A percentile compares a stretch with the other conserved stretches of the same genome.
Conservation (phyloP, 2,329 filamentous ascomycete genomes). For the Chaetomiaceae sp. region DNA sequence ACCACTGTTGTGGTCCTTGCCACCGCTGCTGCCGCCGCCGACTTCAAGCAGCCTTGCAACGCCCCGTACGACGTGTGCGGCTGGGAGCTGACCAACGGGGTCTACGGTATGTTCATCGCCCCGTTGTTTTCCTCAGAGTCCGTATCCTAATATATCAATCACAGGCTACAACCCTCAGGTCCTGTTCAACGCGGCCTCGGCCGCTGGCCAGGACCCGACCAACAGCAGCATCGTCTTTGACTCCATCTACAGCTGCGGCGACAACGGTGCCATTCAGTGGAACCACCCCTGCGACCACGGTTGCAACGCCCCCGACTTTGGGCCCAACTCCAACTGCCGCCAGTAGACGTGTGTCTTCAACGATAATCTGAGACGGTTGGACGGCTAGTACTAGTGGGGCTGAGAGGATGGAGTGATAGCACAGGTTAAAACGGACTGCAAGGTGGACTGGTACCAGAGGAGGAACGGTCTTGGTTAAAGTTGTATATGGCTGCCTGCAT, state of each 20-base stretch:
- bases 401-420: too few relatives aligned
- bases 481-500: too few relatives aligned
- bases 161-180: neutral
- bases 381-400: too few relatives aligned
- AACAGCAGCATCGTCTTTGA: constrained; percentile 8
- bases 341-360: too few relatives aligned
- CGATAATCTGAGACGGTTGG: too few relatives aligned
- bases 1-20: constrained; percentile 4
- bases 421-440: too few relatives aligned
- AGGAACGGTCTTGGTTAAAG: too few relatives aligned
- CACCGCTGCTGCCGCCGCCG: constrained; percentile 6
- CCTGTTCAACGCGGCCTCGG: constrained; percentile 1
- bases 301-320: neutral
- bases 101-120: neutral
- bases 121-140: neutral
- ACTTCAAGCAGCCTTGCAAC: constrained; percentile 7
- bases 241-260: constrained; percentile 13
- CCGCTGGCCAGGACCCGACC: constrained; percentile 7
- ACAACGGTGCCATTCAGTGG: constrained; percentile 6
- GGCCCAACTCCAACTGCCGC: constrained; percentile 2
- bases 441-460: too few relatives aligned
- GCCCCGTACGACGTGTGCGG: constrained; percentile 12
- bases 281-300: constrained; percentile 5
- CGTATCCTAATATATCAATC: too few relatives aligned
- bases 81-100: constrained; percentile 4